Evolutionary conservation across 805 yeast genomes (phyloP).

Genomic region (Candida taoyuanica): DNA sequence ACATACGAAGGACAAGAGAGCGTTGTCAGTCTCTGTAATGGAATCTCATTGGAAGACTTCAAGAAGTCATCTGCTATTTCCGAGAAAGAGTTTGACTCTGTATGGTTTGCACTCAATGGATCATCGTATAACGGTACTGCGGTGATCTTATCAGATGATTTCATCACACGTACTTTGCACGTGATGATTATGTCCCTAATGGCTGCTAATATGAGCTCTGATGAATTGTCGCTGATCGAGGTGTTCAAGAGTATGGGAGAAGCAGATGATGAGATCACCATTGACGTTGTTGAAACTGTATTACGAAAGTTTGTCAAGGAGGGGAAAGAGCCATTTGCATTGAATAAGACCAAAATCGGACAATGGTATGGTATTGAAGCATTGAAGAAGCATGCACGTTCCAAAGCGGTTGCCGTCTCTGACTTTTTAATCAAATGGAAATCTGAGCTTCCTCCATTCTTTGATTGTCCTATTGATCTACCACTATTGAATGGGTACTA

Average conservation of each 20-base stretch:
- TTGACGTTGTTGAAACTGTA: slow-evolving; percentile 45
- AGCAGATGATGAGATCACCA: slow-evolving; percentile 33
- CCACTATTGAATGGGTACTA: slow-evolving; percentile 51
- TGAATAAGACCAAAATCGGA: slow-evolving; percentile 44
- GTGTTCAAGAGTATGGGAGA: slow-evolving; percentile 28
- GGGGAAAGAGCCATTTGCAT: slow-evolving; percentile 25
- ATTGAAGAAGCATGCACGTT: slow-evolving; percentile 35
- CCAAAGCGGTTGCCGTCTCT: slow-evolving; percentile 31
- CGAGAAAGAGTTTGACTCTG: slow-evolving; percentile 41
- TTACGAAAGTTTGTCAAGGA: slow-evolving; percentile 41
- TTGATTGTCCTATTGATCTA: slow-evolving; percentile 56
- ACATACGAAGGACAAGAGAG: slow-evolving; percentile 32
- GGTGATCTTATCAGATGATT: slow-evolving; percentile 32
- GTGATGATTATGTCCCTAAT: slow-evolving; percentile 34
- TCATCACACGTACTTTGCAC: slow-evolving; percentile 32
- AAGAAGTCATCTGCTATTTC: slow-evolving; percentile 50
- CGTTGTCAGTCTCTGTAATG: slow-evolving; percentile 5
- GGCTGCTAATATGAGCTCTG: slow-evolving; percentile 31
- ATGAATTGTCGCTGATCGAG: slow-evolving; percentile 28
- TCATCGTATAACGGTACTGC: slow-evolving; percentile 45
- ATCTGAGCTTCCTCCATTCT: slow-evolving; percentile 56
- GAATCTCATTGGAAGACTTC: slow-evolving; percentile 28
- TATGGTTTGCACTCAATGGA: slow-evolving; percentile 55
- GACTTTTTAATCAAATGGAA: slow-evolving; percentile 66
- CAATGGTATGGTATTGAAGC: slow-evolving; percentile 62